phyloP scores from a whole-genome alignment of 371 early-diverging fungal genomes.

The Rhizopus sp. region DNA sequence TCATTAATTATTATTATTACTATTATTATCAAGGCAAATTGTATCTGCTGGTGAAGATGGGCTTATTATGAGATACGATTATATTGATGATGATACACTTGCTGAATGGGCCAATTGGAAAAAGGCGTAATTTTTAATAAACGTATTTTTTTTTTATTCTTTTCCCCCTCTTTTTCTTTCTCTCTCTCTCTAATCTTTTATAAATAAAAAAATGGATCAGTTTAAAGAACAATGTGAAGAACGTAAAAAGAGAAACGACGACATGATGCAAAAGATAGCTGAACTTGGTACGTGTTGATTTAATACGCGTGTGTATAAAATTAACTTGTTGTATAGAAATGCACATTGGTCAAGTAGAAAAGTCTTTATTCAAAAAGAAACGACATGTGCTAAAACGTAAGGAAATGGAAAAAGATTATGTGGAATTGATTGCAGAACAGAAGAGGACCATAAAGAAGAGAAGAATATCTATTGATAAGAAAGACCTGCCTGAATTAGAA shows the following conservation, averaged over 20 bases:
- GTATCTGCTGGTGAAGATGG: slow-evolving; percentile 79
- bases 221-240: neutral
- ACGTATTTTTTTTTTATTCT: neutral
- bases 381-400: neutral
- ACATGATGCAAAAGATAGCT: slow-evolving; percentile 4
- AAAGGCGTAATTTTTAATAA: slow-evolving; percentile 19
- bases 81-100: slow-evolving; percentile 71
- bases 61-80: slow-evolving; percentile 85
- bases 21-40: slow-evolving; percentile 53
- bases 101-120: slow-evolving; percentile 71
- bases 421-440: neutral
- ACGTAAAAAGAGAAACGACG: slow-evolving; percentile 16
- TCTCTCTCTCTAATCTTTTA: neutral
- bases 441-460: neutral
- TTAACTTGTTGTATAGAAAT: slow-evolving; percentile 11
- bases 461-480: neutral
- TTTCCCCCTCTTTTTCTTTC: neutral
- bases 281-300: slow-evolving; percentile 8
- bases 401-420: neutral
- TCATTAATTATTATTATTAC: neutral
- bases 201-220: slow-evolving; percentile 5
- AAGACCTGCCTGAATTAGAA: slow-evolving; percentile 4
- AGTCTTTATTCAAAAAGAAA: neutral
- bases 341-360: slow-evolving; percentile 9
- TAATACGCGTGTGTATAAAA: neutral